phyloP scores from a whole-genome alignment of 2,329 filamentous ascomycete genomes.

The Sarocladium brachiariae region DNA sequence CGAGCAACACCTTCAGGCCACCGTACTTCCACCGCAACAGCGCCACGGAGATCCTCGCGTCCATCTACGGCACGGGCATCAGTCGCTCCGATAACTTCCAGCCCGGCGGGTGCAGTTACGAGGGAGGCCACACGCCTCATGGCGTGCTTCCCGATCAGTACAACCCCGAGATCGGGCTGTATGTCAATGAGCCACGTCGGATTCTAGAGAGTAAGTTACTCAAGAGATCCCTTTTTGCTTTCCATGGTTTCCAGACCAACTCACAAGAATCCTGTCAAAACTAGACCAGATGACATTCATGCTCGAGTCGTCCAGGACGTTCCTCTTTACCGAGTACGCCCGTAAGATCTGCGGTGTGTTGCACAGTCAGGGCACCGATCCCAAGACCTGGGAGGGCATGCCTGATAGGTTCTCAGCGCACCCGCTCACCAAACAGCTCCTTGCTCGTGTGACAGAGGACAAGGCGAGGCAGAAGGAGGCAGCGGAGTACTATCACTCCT shows the following conservation, averaged over 20 bases:
- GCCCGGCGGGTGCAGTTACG: neutral
- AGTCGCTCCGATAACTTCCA: neutral
- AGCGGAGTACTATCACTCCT: neutral
- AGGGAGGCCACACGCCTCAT: neutral
- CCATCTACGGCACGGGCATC: neutral
- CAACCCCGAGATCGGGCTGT: neutral
- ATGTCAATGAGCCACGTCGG: neutral
- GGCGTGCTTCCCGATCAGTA: neutral
- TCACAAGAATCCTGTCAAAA: no score
- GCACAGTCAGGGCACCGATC: neutral
- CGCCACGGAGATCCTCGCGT: neutral
- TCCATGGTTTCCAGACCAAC: no score
- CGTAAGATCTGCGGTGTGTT: neutral
- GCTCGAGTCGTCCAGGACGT: neutral
- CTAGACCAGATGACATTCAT: neutral
- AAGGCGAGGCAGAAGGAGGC: neutral
- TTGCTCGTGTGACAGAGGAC: neutral
- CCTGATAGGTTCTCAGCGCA: neutral
- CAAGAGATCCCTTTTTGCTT: no score
- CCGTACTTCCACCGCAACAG: neutral
- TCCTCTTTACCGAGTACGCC: neutral
- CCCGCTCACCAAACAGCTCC: neutral
- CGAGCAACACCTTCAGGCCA: neutral
- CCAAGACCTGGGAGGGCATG: neutral
- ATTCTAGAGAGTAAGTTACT: no score